phyloP scores from a whole-genome alignment of 2,329 filamentous ascomycete species.

The Chalara sp. region DNA sequence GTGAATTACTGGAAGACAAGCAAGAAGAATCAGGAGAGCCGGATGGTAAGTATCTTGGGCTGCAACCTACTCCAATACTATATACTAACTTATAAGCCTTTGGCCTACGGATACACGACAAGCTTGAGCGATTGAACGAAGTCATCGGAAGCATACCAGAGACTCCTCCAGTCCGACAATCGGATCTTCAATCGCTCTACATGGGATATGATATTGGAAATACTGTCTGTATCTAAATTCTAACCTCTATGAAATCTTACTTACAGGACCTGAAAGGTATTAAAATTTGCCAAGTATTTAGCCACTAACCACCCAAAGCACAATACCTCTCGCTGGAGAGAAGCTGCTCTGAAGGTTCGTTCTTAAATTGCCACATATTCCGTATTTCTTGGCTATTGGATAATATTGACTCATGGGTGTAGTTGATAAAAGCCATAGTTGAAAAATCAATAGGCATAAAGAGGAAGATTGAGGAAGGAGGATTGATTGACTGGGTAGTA shows the following conservation, averaged over 20 bases:
- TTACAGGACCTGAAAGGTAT: neutral
- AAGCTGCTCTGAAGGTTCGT: too few species aligned
- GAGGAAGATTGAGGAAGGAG: conserved; percentile 25
- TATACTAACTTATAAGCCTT: neutral
- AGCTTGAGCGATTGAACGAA: neutral
- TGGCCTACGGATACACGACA: neutral
- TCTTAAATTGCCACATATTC: too few species aligned
- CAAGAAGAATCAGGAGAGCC: too few species aligned
- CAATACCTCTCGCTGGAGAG: too few species aligned
- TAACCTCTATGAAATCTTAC: too few species aligned
- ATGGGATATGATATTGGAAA: conserved; percentile 20
- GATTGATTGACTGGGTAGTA: conserved; percentile 27
- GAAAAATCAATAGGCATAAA: conserved; percentile 18
- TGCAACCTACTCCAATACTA: neutral
- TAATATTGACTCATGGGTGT: neutral
- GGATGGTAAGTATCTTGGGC: neutral
- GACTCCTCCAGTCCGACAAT: conserved; percentile 10
- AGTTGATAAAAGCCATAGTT: conserved; percentile 12
- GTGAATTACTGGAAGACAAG: neutral
- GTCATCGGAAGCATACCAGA: neutral
- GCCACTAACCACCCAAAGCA: too few species aligned
- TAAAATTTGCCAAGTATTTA: neutral
- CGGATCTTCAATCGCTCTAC: conserved; percentile 23
- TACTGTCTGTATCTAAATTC: conserved; percentile 1
- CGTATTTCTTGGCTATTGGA: too few species aligned